Evolutionary conservation across 1,284 basidiomycete genomes (phyloP), one percentile per base, ranked within the genome.

Genomic region (Leccinum proliferum): DNA sequence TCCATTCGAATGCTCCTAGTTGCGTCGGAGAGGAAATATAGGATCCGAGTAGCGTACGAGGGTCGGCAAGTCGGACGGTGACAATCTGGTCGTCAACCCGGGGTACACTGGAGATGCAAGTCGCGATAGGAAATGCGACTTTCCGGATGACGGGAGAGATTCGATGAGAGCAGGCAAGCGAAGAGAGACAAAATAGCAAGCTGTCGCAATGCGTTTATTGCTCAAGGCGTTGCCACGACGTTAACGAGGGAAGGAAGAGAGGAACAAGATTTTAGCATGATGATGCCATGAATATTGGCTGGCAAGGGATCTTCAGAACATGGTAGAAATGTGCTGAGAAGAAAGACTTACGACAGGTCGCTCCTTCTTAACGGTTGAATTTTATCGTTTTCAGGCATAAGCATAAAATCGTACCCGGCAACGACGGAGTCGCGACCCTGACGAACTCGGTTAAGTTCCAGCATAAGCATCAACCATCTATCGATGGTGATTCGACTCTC

Each of bases 1-100:
- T 92, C 92, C 96, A 99, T 70, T 96, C 93, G 69, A 99, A 99
- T 0, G 88, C 88, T 10, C 97, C 97, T 0, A 94, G 90, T 48
- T 86, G 84, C 1, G 85, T 89, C 0, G 91, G 81, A 0, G 96
- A 98, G 1, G 96, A 97, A 3, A 94, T 81, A 65, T 98, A 97
- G 2, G 94, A 96, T 6, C 97, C 97, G 39, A 99, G 83, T 1
- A 99, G 83, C 1, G 94, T 90, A 58, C 97, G 93, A 41, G 96
- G 90, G 69, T 97, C 96, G 5, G 94, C 93, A 46, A 98, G 87
- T 65, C 97, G 92, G 63, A 98, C 89, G 4, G 87, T 89, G 58
- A 98, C 83, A 62, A 92, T 84, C 63, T 88, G 84, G 63, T 85
- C 85, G 50, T 71, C 11, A 73, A 69, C 12, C 79, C 79, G 1